Percentiles rank a stretch among this genome's conserved stretches.
Evolutionary conservation across 2,329 filamentous ascomycete genomes (phyloP).

Genomic region (Botryosphaeria dothidea): DNA sequence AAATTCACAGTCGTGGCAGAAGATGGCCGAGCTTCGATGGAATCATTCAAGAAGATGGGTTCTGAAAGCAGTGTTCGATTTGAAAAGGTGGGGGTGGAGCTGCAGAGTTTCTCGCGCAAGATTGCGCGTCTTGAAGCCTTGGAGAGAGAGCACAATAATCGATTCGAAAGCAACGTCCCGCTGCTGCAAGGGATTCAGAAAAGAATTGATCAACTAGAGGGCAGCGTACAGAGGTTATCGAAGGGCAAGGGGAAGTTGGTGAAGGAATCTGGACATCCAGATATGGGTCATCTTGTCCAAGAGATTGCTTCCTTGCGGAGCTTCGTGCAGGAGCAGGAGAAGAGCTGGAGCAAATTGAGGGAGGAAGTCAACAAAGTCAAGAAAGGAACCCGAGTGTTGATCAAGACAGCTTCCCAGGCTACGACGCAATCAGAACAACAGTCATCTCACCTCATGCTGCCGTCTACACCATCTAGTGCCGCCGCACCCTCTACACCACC

Average conservation of each 20-base stretch:
- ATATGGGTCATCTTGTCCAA: not conserved
- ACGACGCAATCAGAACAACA: not conserved
- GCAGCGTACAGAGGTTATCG: not conserved
- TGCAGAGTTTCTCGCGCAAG: constrained; percentile 16
- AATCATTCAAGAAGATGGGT: not conserved
- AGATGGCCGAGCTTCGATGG: not conserved
- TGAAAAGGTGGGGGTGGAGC: constrained; percentile 12
- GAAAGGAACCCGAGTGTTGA: not conserved
- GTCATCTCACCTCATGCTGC: not conserved
- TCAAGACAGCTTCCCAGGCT: not conserved
- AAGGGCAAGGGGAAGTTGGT: not conserved
- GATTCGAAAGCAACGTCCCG: not conserved
- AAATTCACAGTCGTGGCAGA: not conserved
- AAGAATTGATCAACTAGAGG: constrained; percentile 6
- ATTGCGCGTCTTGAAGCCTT: constrained; percentile 7
- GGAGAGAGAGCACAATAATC: constrained; percentile 1
- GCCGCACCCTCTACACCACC: no score
- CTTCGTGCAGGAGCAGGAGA: not conserved
- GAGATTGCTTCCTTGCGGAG: not conserved
- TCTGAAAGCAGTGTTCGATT: not conserved
- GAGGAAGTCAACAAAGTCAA: not conserved
- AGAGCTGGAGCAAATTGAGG: not conserved
- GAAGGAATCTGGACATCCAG: not conserved
- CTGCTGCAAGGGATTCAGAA: not conserved
- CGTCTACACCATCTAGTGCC: not conserved